Conservation (phyloP, 345 rosid species). For the Anacardium occidentale region DNA sequence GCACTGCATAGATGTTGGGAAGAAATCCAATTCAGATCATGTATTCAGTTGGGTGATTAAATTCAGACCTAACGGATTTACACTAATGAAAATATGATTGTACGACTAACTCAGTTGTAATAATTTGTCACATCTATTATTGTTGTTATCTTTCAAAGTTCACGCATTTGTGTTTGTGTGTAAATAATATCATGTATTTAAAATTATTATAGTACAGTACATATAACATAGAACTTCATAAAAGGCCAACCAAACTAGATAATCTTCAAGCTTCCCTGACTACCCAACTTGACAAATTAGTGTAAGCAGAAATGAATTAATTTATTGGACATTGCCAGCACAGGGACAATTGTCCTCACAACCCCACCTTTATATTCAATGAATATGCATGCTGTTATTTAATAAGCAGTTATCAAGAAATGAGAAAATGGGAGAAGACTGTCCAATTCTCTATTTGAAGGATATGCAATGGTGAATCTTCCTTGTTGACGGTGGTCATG, state of each 20-base stretch:
- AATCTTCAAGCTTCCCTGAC: not conserved
- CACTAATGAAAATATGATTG: not conserved
- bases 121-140: not conserved
- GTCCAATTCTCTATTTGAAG: too few relatives aligned
- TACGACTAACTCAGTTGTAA: not conserved
- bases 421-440: too few relatives aligned
- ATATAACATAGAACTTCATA: not conserved
- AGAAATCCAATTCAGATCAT: not conserved
- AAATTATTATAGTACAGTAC: not conserved
- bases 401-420: too few relatives aligned
- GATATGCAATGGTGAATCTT: too few relatives aligned
- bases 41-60: not conserved
- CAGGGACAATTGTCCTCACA: too few relatives aligned
- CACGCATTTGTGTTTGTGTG: not conserved
- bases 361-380: not conserved
- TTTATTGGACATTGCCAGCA: too few relatives aligned
- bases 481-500: too few relatives aligned
- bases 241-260: not conserved
- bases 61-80: too few relatives aligned
- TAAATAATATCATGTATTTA: not conserved
- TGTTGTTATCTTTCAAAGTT: not conserved
- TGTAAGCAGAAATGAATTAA: not conserved
- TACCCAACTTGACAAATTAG: not conserved
- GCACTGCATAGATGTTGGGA: not conserved
- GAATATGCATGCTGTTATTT: not conserved